phyloP scores from a whole-genome alignment of 768 basidiomycete species.

The Macrolepiota dolichaula region DNA sequence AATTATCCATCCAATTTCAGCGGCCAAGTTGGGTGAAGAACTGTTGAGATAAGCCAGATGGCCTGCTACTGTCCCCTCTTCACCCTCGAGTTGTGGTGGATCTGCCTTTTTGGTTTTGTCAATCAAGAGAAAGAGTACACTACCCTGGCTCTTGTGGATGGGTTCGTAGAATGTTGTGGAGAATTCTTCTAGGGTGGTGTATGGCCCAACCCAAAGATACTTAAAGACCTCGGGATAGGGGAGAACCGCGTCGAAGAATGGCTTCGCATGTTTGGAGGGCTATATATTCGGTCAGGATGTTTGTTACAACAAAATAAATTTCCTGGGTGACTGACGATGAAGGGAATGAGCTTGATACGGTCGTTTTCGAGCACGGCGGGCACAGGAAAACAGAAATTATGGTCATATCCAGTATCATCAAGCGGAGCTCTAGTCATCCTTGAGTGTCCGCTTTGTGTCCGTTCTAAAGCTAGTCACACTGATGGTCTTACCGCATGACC shows the following conservation, averaged over 20 bases:
- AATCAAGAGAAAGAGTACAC: constrained; percentile 48
- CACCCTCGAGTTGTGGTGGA: background rate
- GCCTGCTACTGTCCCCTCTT: constrained; percentile 42
- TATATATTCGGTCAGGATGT: constrained; percentile 15
- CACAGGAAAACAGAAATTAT: constrained; percentile 51
- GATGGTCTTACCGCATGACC: no score
- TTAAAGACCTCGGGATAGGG: constrained; percentile 38
- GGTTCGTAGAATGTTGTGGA: constrained; percentile 28
- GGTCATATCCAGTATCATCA: constrained; percentile 22
- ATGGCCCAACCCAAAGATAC: constrained; percentile 52
- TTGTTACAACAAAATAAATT: background rate
- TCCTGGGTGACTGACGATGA: constrained; percentile 33
- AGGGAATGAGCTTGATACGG: constrained; percentile 46
- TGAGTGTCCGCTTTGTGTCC: background rate
- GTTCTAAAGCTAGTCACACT: no score
- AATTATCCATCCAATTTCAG: constrained; percentile 55
- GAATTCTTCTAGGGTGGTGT: constrained; percentile 32
- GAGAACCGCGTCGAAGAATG: constrained; percentile 31
- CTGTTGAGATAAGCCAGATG: constrained; percentile 49
- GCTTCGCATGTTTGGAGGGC: constrained; percentile 42
- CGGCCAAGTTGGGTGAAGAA: constrained; percentile 33
- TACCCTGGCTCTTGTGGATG: constrained; percentile 31
- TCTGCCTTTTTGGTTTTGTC: constrained; percentile 38
- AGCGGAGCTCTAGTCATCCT: background rate
- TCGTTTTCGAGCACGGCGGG: constrained; percentile 41